Evolutionary conservation across 192 early-diverging fungal genomes (phyloP), one percentile per base, ranked within the genome.

Genomic region (Coemansia sp.): DNA sequence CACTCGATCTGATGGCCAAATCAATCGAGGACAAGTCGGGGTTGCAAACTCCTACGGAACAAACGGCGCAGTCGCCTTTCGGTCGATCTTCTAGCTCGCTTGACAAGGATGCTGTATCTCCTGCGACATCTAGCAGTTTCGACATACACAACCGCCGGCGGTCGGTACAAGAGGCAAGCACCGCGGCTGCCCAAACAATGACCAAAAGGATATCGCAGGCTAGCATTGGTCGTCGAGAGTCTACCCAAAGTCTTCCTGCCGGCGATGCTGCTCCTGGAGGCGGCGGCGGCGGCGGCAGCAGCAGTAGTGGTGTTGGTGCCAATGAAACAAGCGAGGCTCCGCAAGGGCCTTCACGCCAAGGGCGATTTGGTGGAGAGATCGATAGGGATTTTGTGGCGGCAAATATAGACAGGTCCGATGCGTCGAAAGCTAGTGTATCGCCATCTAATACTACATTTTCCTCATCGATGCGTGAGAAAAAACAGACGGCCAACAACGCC

Each of bases 281-380:
- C 34, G 48, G 43, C n/a, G 45, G 33, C 43, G 45, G 28, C 8
- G 30, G 21, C 20, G 45, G 21, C 25, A 25, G n/a, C 40, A 13
- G 18, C 1, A 43, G n/a, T n/a, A n/a, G n/a, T n/a, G n/a, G n/a
- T n/a, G n/a, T n/a, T 7, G 33, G 29, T 6, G 18, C 30, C 18
- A 29, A 21, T 9, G 43, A 37, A 2, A 26, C n/a, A 12, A 33
- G 40, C 6, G n/a, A 5, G 13, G 43, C 42, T 8, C 28, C 64
- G 13, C 28, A 43, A 29, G 64, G 28, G 29, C 33, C 56, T 25
- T 23, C 62, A 7, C 52, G 64, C 28, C 52, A 35, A 26, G 74
- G 58, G 9, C 68, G 79, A 15, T 68, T 58, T 34, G 79, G 79
- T 7, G 79, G 70, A 23, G 79, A 81, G 67, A 58, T 81, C 37